These are phyloP conservation scores for Hemisphaericaspora xylanilytica DNA, from an alignment of 1,139 yeast species.

Conservation along the genomic window DNA sequence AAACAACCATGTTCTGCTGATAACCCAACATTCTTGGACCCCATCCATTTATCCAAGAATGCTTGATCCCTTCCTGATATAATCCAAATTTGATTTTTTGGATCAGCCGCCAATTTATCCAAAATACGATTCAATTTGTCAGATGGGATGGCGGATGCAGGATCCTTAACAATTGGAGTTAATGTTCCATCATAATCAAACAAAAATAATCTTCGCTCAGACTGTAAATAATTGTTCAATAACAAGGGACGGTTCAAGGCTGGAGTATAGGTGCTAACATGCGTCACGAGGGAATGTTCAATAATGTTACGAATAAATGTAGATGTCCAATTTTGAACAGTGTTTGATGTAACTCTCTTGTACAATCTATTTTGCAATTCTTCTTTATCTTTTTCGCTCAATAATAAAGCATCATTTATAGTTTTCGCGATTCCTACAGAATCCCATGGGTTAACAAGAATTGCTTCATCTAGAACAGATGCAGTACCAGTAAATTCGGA, in stretches of 20 bases:
- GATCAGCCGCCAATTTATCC: slow-evolving; percentile 64
- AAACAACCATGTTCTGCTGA: slow-evolving; percentile 99
- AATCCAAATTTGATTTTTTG: slow-evolving; percentile 87
- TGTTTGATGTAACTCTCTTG: slow-evolving; percentile 62
- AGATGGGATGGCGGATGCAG: slow-evolving; percentile 97
- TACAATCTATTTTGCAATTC: slow-evolving; percentile 54
- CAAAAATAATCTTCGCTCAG: slow-evolving; percentile 72
- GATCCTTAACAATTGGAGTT: slow-evolving; percentile 93
- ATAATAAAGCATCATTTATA: slow-evolving; percentile 62
- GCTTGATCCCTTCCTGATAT: slow-evolving; percentile 94
- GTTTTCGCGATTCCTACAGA: slow-evolving; percentile 88
- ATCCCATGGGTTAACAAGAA: slow-evolving; percentile 96
- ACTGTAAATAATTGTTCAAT: slow-evolving; percentile 55
- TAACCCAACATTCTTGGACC: slow-evolving; percentile 68
- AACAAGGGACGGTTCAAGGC: slow-evolving; percentile 73
- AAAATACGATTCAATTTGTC: slow-evolving; percentile 63
- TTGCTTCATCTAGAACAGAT: slow-evolving; percentile 72
- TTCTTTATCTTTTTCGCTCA: slow-evolving; percentile 43
- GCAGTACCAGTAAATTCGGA: slow-evolving; percentile 96
- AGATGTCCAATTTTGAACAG: slow-evolving; percentile 81
- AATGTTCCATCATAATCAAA: slow-evolving; percentile 98
- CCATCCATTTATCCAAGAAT: slow-evolving; percentile 88
- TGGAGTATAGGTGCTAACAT: slow-evolving; percentile 67
- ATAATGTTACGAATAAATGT: slow-evolving; percentile 57
- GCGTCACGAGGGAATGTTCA: slow-evolving; percentile 45